Evolutionary conservation across 768 basidiomycete genomes (phyloP).

Genomic region (Lentinus tigrinus): DNA sequence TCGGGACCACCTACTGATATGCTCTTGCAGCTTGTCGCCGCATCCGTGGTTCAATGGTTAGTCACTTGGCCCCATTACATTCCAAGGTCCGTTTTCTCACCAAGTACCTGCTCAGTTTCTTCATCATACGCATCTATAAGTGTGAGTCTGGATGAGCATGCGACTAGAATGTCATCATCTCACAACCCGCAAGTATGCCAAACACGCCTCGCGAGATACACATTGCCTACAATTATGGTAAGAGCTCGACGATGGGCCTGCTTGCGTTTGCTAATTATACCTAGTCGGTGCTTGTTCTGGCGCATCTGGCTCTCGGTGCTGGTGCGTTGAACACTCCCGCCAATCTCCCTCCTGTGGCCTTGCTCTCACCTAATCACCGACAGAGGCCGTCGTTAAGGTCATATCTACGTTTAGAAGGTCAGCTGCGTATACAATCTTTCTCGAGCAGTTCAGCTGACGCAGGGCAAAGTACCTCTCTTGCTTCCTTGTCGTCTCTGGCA

Average conservation of each 20-base stretch:
- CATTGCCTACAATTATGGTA: slow-evolving; percentile 9
- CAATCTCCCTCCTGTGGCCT: neutral
- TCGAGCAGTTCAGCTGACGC: neutral
- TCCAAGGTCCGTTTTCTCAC: neutral
- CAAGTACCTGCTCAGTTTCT: slow-evolving; percentile 3
- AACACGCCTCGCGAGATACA: slow-evolving; percentile 7
- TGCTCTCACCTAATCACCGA: neutral
- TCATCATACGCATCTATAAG: slow-evolving; percentile 14
- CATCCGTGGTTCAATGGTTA: slow-evolving; percentile 12
- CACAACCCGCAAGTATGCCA: slow-evolving; percentile 2
- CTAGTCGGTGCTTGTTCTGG: slow-evolving; percentile 10
- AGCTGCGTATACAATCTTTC: neutral
- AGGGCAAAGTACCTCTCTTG: neutral
- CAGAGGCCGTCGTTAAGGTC: slow-evolving; percentile 15
- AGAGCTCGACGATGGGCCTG: neutral
- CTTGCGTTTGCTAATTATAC: neutral
- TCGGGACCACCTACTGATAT: neutral
- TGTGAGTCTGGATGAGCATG: too few species aligned
- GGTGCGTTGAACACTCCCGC: neutral
- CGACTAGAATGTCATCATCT: too few species aligned
- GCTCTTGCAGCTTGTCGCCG: slow-evolving; percentile 1
- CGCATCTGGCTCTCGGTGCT: slow-evolving; percentile 11
- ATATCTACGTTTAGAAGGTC: slow-evolving; percentile 11
- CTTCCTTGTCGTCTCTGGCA: slow-evolving; percentile 10
- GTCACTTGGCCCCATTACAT: neutral